Percentiles rank a stretch among this genome's conserved stretches.
Conservation (phyloP, 768 basidiomycete species). For the Phaeotremella skinneri region DNA sequence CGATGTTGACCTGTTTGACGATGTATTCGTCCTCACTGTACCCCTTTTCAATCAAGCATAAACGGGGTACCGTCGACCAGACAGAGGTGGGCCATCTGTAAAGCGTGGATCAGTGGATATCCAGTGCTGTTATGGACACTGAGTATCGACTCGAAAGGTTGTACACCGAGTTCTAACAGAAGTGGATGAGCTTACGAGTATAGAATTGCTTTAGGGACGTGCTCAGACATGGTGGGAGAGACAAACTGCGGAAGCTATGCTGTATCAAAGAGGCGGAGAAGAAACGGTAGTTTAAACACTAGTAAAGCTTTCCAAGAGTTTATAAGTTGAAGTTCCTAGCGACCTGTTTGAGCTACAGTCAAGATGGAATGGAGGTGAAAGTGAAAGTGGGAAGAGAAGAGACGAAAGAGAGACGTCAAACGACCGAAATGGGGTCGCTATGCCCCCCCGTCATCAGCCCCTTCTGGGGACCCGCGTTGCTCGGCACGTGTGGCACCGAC, state of each 20-base stretch:
- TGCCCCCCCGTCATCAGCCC: too few relatives aligned
- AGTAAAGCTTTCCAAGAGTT: too few relatives aligned
- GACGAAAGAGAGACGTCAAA: not conserved
- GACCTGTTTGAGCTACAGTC: too few relatives aligned
- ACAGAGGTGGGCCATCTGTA: constrained; percentile 44
- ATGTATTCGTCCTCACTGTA: constrained; percentile 75
- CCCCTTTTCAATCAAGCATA: constrained; percentile 66
- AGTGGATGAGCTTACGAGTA: constrained; percentile 58
- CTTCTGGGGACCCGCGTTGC: constrained; percentile 2
- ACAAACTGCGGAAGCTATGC: too few relatives aligned
- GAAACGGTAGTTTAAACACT: too few relatives aligned
- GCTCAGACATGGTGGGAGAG: constrained; percentile 20
- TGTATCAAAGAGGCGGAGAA: too few relatives aligned
- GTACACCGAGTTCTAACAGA: not conserved
- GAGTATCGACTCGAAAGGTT: not conserved
- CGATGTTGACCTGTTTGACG: constrained; percentile 55
- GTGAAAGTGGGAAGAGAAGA: not conserved
- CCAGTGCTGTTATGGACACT: constrained; percentile 3
- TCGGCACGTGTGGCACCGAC: too few relatives aligned
- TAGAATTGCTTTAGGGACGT: constrained; percentile 67
- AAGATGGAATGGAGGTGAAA: not conserved
- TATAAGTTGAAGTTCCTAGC: too few relatives aligned
- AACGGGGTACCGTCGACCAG: constrained; percentile 50
- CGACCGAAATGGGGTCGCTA: too few relatives aligned
- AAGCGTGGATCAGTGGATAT: constrained; percentile 1